Evolutionary conservation across 140 eudicot genomes (phyloP), one percentile per base, ranked within the genome.

Genomic region (Flaveria floridana): DNA sequence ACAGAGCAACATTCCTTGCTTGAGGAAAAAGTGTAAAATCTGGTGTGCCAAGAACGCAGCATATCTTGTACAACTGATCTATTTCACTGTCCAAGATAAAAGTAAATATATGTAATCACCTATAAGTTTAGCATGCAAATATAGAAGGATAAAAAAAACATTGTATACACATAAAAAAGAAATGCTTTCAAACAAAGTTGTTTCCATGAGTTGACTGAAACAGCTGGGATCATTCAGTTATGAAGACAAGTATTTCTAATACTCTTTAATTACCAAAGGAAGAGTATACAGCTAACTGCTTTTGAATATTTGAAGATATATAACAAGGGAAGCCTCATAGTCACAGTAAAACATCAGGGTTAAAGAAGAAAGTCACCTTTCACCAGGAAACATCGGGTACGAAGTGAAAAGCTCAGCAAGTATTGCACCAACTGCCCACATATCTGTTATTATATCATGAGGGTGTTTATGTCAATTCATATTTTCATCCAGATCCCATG

Each of bases 401-500:
- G 72, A 80, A 74, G 96, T 92, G 89, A 87, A 88, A 73, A 92
- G 96, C 65, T 92, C 98, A 72, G 98, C 96, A 10, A 92, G 86
- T 81, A 92, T 83, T 76, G 96, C 96, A 76, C 98, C 96, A 72
- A 92, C 88, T 65, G 98, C 98, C 98, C 98, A 92, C 98, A 92
- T 87, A 83, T 92, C 98, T 92, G 65, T 59, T 56, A 57, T 57
- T 21, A 57, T 6, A 34, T 71, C 66, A 71, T 7, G 16, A 70
- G 34, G 16, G 34, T 23, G n/a, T 23, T 7, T 53, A 71, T 16
- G 50, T 71, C 34, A 71, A 28, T 53, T 68, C 76, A 53, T 39
- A n/a, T 70, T 28, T 70, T 50, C 64, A 50, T 28, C 26, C 3
- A 34, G 63, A 70, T 70, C 15, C 46, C 44, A 30, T 16, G 48